phyloP scores from a whole-genome alignment of 805 yeast species.

The Saturnispora mendoncae region DNA sequence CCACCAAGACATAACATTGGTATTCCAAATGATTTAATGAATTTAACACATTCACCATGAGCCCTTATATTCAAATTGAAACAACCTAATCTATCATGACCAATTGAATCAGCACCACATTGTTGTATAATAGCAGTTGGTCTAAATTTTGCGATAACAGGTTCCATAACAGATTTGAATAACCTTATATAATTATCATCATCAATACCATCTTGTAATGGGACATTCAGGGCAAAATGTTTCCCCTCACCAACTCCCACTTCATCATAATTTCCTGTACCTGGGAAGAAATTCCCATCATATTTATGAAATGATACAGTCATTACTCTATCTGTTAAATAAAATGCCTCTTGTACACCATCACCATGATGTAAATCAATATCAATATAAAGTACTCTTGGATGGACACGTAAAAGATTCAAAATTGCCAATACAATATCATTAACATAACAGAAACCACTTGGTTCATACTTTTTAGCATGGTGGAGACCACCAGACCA shows the following conservation, averaged over 20 bases:
- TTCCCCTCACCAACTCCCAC: constrained; percentile 84
- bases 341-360: constrained; percentile 96
- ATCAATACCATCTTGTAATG: constrained; percentile 90
- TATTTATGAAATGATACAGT: constrained; percentile 93
- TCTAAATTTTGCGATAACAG: constrained; percentile 82
- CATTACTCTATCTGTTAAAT: constrained; percentile 92
- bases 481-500: constrained; percentile 97
- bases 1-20: constrained; percentile 94
- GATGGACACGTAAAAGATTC: constrained; percentile 78
- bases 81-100: constrained; percentile 89
- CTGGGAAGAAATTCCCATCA: constrained; percentile 92
- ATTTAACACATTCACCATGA: constrained; percentile 92
- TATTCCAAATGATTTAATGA: constrained; percentile 76
- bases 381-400: constrained; percentile 87
- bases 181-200: constrained; percentile 73
- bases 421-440: constrained; percentile 87
- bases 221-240: constrained; percentile 82
- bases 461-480: constrained; percentile 89
- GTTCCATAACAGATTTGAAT: constrained; percentile 80
- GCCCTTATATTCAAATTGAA: constrained; percentile 88
- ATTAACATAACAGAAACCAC: constrained; percentile 91
- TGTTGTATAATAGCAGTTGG: constrained; percentile 93
- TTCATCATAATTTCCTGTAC: constrained; percentile 90
- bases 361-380: constrained; percentile 96
- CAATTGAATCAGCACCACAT: constrained; percentile 95